A percentile compares a stretch with the other conserved stretches of the same genome.
Evolutionary conservation across 192 early-diverging fungal genomes (phyloP).

Genomic region (Rhizophlyctis rosea): DNA sequence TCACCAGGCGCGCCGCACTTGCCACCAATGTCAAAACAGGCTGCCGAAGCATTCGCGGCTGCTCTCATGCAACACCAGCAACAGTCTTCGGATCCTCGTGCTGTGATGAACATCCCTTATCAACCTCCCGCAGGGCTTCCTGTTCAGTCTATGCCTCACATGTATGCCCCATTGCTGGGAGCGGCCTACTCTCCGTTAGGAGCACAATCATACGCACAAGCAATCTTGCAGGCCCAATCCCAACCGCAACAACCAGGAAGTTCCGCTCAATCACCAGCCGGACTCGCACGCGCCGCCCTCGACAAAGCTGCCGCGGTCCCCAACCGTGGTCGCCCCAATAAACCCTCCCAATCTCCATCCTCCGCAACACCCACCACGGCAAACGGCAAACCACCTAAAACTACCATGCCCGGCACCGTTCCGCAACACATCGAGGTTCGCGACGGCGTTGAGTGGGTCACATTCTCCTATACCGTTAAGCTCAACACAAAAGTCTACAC

Average conservation of each 20-base stretch:
- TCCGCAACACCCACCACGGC: not conserved
- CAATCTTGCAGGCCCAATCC: not conserved
- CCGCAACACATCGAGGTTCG: constrained; percentile 11
- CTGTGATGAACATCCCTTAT: not conserved
- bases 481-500: constrained; percentile 56
- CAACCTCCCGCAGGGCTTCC: not conserved
- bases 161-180: not conserved
- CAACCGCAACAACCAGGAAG: not conserved
- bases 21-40: not conserved
- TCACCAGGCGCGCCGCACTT: not conserved
- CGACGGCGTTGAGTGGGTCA: constrained; percentile 66
- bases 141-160: not conserved
- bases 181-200: not conserved
- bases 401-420: constrained; percentile 17
- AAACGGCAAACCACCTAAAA: not conserved
- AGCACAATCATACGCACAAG: not conserved
- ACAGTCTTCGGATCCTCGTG: not conserved
- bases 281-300: too few species aligned
- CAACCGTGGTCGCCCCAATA: too few species aligned
- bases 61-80: not conserved
- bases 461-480: constrained; percentile 67
- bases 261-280: too few species aligned
- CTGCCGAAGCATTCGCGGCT: not conserved
- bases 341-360: not conserved
- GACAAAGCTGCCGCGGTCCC: too few species aligned